Percentiles rank a stretch among this genome's conserved stretches.
Evolutionary conservation across 2,329 filamentous ascomycete genomes (phyloP).

Genomic region (Chrysoporthe puriensis): DNA sequence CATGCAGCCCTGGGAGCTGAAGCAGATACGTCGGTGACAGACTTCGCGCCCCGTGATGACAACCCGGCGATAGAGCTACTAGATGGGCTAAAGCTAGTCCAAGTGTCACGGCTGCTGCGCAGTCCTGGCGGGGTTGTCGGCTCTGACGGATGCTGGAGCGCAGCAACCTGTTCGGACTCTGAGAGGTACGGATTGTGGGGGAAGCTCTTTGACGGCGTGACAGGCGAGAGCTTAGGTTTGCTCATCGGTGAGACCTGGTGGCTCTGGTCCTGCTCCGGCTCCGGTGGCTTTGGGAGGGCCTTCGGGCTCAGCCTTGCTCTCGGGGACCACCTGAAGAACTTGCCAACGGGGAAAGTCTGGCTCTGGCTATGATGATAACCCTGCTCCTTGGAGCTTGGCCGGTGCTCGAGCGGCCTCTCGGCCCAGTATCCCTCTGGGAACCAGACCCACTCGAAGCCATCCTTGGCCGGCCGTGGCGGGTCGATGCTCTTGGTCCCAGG

Average conservation of each 20-base stretch:
- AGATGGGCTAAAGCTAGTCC: not conserved
- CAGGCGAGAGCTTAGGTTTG: not conserved
- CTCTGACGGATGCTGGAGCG: conserved; percentile 44
- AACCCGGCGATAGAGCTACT: not conserved
- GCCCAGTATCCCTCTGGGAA: conserved; percentile 66
- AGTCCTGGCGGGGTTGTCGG: conserved; percentile 4
- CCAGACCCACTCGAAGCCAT: conserved; percentile 65
- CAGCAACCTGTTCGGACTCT: conserved; percentile 53
- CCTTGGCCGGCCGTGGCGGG: conserved; percentile 57
- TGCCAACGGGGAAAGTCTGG: conserved; percentile 42
- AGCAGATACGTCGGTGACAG: not conserved
- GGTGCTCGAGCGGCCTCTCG: conserved; percentile 45
- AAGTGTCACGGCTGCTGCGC: conserved; percentile 8
- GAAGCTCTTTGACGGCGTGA: conserved; percentile 23
- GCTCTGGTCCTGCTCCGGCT: conserved; percentile 24
- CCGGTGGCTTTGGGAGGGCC: not conserved
- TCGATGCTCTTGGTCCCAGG: conserved; percentile 41
- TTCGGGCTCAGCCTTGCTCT: conserved; percentile 1
- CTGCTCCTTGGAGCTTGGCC: conserved; percentile 8
- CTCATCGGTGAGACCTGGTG: conserved; percentile 35
- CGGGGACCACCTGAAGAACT: conserved; percentile 35
- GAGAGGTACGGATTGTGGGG: conserved; percentile 49
- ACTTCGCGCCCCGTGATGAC: not conserved
- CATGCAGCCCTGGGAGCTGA: not conserved
- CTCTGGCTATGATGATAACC: conserved; percentile 11